Percentiles rank a stretch among this genome's conserved stretches.
Evolutionary conservation across 139 green algal species (phyloP).

Genomic region (Chlorella ohadii): DNA sequence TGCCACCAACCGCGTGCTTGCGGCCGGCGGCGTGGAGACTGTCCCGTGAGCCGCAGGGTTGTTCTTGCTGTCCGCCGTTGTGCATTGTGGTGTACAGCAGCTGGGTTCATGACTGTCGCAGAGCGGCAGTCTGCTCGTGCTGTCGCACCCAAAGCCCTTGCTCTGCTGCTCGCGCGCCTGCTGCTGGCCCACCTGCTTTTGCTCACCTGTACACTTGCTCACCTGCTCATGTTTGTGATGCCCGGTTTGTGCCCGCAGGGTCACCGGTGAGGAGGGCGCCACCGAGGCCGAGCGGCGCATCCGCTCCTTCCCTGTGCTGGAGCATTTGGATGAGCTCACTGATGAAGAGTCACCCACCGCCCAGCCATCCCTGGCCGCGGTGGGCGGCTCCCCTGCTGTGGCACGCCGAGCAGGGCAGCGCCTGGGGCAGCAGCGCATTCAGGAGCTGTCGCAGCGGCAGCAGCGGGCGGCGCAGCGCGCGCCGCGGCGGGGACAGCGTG

Average conservation of each 20-base stretch:
- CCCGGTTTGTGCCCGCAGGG: background rate
- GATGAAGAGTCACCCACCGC: no score
- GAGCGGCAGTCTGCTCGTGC: no score
- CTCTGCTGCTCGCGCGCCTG: no score
- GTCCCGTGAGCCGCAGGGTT: conserved; percentile 12
- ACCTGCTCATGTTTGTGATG: background rate
- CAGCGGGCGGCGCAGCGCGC: background rate
- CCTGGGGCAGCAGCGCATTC: no score
- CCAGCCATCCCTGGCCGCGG: no score
- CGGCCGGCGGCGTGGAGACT: background rate
- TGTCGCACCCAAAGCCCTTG: no score
- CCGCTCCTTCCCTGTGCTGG: conserved; percentile 15
- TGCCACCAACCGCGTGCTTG: conserved; percentile 35
- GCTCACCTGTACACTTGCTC: no score
- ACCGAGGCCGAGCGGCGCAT: conserved; percentile 3
- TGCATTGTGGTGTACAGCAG: background rate
- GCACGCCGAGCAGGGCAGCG: no score
- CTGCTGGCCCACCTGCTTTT: no score
- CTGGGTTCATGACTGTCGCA: no score
- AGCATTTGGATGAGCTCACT: background rate
- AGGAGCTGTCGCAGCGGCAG: background rate
- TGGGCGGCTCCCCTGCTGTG: no score
- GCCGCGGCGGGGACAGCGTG: background rate
- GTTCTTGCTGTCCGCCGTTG: background rate
- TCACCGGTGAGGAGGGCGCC: conserved; percentile 8